A percentile compares a stretch with the other conserved stretches of the same genome.
These are phyloP conservation scores for Setaria viridis DNA, from an alignment of 202 grass and related monocot species.

Conservation along the genomic window DNA sequence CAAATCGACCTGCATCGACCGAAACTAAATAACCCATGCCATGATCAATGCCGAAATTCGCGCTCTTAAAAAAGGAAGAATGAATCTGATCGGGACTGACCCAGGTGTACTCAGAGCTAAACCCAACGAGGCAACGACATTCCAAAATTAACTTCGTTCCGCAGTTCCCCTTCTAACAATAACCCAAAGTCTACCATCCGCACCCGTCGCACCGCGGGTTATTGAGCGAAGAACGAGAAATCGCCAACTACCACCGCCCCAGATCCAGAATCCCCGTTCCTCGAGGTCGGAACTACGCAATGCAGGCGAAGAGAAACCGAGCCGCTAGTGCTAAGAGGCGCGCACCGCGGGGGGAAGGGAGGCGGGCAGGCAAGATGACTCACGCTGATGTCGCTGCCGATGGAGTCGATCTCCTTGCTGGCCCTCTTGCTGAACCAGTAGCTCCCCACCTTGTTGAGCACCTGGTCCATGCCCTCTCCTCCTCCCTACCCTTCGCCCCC, in stretches of 20 bases:
- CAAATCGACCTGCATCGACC: not conserved
- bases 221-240: not conserved
- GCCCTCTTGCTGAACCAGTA: conserved; percentile 97
- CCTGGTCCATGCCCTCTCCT: conserved; percentile 73
- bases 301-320: conserved; percentile 1
- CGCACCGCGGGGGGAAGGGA: too few relatives aligned
- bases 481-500: not conserved
- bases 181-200: not conserved
- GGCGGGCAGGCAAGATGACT: not conserved
- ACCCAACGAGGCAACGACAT: not conserved
- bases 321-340: not conserved
- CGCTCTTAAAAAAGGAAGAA: not conserved
- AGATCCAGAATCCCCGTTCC: conserved; percentile 22
- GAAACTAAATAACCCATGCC: not conserved
- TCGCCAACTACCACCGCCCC: not conserved
- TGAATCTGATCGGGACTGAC: not conserved
- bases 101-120: not conserved
- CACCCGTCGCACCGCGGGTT: not conserved
- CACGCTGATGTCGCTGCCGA: conserved; percentile 86
- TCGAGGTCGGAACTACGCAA: not conserved
- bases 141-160: not conserved
- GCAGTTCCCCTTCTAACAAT: not conserved
- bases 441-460: conserved; percentile 90
- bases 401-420: conserved; percentile 90
- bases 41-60: not conserved